These are phyloP conservation scores for Mucor plumbeus DNA, from an alignment of 371 early-diverging fungal genomes.

Conservation along the genomic window DNA sequence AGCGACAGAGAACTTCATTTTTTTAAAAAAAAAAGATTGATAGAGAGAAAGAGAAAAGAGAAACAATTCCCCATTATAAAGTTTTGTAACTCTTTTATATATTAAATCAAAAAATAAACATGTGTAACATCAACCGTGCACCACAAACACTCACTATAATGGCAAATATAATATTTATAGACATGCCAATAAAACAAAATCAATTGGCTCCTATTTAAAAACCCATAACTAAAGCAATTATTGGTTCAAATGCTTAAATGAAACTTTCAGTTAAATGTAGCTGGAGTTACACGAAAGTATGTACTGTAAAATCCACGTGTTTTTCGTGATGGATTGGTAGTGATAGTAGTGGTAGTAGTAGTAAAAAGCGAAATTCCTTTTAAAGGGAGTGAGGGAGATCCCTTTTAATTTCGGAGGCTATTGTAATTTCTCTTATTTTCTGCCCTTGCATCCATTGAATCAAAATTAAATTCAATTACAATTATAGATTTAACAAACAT, in stretches of 20 bases:
- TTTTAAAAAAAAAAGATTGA: not conserved
- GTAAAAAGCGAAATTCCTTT: too few species aligned
- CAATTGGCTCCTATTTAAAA: not conserved
- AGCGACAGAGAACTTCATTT: slow-evolving; percentile 28
- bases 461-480: too few species aligned
- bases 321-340: not conserved
- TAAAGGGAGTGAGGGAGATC: too few species aligned
- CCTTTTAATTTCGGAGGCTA: not conserved
- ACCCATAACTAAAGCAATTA: not conserved
- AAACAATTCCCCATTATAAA: not conserved
- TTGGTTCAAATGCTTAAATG: not conserved
- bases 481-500: not conserved
- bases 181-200: not conserved
- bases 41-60: not conserved
- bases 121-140: slow-evolving; percentile 28
- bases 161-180: not conserved
- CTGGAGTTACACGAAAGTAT: too few species aligned
- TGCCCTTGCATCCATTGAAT: too few species aligned
- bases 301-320: not conserved
- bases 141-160: not conserved
- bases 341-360: too few species aligned
- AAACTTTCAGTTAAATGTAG: not conserved
- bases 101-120: slow-evolving; percentile 10
- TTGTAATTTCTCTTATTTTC: too few species aligned
- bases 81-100: not conserved